Conservation (phyloP, 768 basidiomycete species). For the Rhizopogon salebrosus region DNA sequence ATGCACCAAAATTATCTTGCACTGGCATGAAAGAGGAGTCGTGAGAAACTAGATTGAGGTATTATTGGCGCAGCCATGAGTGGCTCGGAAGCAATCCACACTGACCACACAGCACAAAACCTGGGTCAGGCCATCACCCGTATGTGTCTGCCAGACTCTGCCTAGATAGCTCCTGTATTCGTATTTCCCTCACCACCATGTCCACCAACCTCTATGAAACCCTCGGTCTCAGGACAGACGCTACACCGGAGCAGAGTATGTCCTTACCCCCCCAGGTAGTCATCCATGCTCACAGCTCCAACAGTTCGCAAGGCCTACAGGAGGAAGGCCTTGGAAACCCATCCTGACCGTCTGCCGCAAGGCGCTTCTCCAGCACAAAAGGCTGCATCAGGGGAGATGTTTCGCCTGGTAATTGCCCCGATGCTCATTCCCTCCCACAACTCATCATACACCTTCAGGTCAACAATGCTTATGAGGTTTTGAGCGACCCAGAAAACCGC, state of each 20-base stretch:
- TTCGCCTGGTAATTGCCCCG: slow-evolving; percentile 35
- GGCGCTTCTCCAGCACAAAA: slow-evolving; percentile 56
- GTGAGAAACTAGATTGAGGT: neutral
- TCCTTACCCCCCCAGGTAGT: slow-evolving; percentile 8
- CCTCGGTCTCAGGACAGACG: slow-evolving; percentile 49
- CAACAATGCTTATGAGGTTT: slow-evolving; percentile 74
- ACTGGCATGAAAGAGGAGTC: too few relatives aligned
- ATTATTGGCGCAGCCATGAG: too few relatives aligned
- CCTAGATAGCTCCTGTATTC: neutral
- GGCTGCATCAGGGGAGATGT: slow-evolving; percentile 52
- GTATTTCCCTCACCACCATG: slow-evolving; percentile 29
- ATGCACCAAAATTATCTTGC: too few relatives aligned
- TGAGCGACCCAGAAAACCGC: slow-evolving; percentile 58
- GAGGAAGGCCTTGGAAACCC: slow-evolving; percentile 64
- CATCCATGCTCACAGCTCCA: slow-evolving; percentile 3
- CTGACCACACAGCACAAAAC: too few relatives aligned
- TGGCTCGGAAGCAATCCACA: too few relatives aligned
- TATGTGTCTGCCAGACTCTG: too few relatives aligned
- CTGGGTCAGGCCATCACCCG: too few relatives aligned
- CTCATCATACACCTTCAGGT: slow-evolving; percentile 36
- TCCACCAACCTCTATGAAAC: slow-evolving; percentile 60
- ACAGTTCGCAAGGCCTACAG: slow-evolving; percentile 79
- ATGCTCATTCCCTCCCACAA: slow-evolving; percentile 20
- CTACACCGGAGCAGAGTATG: slow-evolving; percentile 61
- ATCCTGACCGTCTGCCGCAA: slow-evolving; percentile 66